These are phyloP conservation scores for Pseudogymnoascus sp. DNA, from an alignment of 2,329 filamentous ascomycete species.

Conservation along the genomic window DNA sequence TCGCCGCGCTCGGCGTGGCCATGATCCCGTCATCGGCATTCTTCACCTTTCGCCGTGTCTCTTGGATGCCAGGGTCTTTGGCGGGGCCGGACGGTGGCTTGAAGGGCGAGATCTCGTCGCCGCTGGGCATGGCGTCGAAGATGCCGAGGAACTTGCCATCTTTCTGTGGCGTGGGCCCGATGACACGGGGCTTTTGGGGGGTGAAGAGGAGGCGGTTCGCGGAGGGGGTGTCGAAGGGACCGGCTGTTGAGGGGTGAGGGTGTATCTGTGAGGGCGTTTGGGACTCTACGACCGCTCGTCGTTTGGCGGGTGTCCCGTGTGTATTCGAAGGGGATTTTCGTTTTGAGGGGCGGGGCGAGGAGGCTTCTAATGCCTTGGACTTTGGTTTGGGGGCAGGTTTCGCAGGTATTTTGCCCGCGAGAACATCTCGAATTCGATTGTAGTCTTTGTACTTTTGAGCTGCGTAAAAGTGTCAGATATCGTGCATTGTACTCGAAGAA, in stretches of 20 bases:
- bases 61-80: conserved; percentile 27
- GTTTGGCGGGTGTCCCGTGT: conserved; percentile 45
- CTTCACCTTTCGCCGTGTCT: conserved; percentile 30
- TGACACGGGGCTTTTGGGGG: conserved; percentile 49
- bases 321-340: conserved; percentile 19
- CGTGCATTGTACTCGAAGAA: not conserved
- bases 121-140: conserved; percentile 60
- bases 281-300: conserved; percentile 32
- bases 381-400: conserved; percentile 23
- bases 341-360: conserved; percentile 2
- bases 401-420: conserved; percentile 46
- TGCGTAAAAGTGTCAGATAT: conserved; percentile 30
- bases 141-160: conserved; percentile 70
- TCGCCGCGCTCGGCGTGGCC: conserved; percentile 12
- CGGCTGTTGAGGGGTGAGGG: conserved; percentile 32
- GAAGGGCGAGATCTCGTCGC: conserved; percentile 31
- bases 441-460: conserved; percentile 73
- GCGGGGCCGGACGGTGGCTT: conserved; percentile 24
- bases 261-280: conserved; percentile 42
- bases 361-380: conserved; percentile 32
- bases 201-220: conserved; percentile 54
- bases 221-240: conserved; percentile 48
- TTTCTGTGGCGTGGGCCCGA: conserved; percentile 74
- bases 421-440: conserved; percentile 54
- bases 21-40: conserved; percentile 9